Base-by-base conservation (phyloP, 768 basidiomycete species). In the Lactarius sanguifluus region DNA sequence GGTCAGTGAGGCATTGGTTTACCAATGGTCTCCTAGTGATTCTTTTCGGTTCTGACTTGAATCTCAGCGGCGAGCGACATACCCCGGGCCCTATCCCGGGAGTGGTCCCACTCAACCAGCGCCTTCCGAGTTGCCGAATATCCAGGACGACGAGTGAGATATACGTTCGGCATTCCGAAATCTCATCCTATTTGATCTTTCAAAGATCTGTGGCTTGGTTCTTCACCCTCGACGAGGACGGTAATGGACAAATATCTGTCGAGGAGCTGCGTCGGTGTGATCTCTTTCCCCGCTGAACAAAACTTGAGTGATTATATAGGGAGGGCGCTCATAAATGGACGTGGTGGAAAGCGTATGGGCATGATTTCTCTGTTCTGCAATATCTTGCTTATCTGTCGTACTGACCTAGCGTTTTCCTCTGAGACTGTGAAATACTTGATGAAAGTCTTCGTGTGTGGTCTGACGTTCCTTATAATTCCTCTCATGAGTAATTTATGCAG, bases 361-460 rank as follows among this genome's bases (percentile, higher is more conserved):
- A 20, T 56, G 2, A 56, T 7, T 34, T n/a, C 30, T 32, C 20
- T 12, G 15, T 13, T 32, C 50, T 5, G 25, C 16, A 56, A 20
- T 2, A 16, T n/a, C 32, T 20, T 30, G 55, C 30, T 56, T 1
- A 56, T 32, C 55, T 12, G 23, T 25, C 6, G 23, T 25, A 13
- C 5, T 52, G 23, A 25, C 12, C 45, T 6, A 50, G 12, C 36
- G 4, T 62, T 62, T 5, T 62, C 61, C 1, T 13, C 40, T 20
- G 61, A 55, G 36, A 62, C 61, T n/a, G 61, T 62, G 28, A 55
- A 30, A 18, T 62, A 62, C 36, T 32, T 62, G 50, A 62, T 62
- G 61, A 32, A 18, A 18, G 30, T 62, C n/a, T 62, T 62, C 28
- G 61, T 62, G 23, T 10, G 61, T 62, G 4, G 50, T 52, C 6